Evolutionary conservation across 805 yeast species (phyloP).

Genomic region (Candida nitratophila): DNA sequence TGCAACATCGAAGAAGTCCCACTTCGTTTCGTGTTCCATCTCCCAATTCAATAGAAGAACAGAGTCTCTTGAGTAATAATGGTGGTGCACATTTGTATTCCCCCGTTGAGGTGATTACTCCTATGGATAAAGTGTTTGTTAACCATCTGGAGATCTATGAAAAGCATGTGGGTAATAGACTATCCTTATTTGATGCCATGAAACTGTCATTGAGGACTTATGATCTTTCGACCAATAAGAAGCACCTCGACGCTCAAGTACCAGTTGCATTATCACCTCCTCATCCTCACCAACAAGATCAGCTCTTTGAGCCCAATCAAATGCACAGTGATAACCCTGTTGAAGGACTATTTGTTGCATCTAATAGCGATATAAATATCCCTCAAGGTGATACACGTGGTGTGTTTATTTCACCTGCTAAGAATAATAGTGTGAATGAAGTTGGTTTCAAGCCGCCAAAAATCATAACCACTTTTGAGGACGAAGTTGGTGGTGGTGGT

Average conservation of each 20-base stretch:
- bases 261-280: background rate
- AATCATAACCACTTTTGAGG: background rate
- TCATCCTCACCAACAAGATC: background rate
- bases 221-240: conserved; percentile 5
- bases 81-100: too few species aligned
- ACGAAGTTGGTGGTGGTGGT: background rate
- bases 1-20: too few species aligned
- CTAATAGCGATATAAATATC: too few species aligned
- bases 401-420: background rate
- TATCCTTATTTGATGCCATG: conserved; percentile 25
- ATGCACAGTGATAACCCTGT: too few species aligned
- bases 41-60: too few species aligned
- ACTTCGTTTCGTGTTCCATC: too few species aligned
- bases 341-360: too few species aligned
- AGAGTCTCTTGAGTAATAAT: too few species aligned
- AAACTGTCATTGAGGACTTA: conserved; percentile 17
- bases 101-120: background rate
- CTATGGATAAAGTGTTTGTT: conserved; percentile 11
- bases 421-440: background rate
- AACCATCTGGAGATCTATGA: conserved; percentile 22
- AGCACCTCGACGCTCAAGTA: background rate
- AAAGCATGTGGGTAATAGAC: conserved; percentile 17
- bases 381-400: too few species aligned
- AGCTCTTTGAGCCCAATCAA: too few species aligned
- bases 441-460: background rate